phyloP scores from a whole-genome alignment of 495 filamentous ascomycete genomes.

The Amphirosellinia nigrospora region DNA sequence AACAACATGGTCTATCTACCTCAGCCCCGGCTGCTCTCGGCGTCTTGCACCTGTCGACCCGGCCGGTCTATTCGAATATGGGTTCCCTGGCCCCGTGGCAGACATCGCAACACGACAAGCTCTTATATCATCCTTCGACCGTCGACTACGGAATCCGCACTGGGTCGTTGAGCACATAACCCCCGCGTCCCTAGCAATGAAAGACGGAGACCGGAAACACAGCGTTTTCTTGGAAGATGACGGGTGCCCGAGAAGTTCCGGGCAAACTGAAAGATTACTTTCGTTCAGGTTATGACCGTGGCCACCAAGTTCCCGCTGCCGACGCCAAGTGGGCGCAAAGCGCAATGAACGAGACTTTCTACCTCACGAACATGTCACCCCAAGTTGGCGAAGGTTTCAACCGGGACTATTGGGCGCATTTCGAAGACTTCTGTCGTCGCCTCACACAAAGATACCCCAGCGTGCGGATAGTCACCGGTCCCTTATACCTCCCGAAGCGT shows the following conservation, averaged over 20 bases:
- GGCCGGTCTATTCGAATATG: constrained; percentile 90
- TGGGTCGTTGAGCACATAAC: constrained; percentile 99
- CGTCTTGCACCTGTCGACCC: constrained; percentile 71
- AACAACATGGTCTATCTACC: constrained; percentile 37
- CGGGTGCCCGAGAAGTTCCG: constrained; percentile 84
- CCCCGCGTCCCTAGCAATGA: constrained; percentile 74
- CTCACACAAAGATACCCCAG: constrained; percentile 80
- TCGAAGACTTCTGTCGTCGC: constrained; percentile 93
- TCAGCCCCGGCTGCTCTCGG: constrained; percentile 44
- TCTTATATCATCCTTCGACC: constrained; percentile 86
- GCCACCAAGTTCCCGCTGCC: constrained; percentile 95
- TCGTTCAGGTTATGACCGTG: constrained; percentile 94
- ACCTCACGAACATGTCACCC: constrained; percentile 93
- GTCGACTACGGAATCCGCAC: constrained; percentile 86
- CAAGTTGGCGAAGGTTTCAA: constrained; percentile 99
- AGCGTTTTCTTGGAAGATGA: constrained; percentile 82
- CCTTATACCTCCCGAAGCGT: constrained; percentile 84
- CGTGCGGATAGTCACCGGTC: constrained; percentile 91
- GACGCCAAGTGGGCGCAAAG: constrained; percentile 94
- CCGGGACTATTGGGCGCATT: constrained; percentile 97
- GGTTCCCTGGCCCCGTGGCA: constrained; percentile 88
- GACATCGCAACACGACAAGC: constrained; percentile 78
- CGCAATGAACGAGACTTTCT: constrained; percentile 94
- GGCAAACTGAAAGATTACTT: constrained; percentile 91
- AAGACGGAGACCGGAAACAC: constrained; percentile 83